phyloP scores from a whole-genome alignment of 2,329 filamentous ascomycete species.

The Akanthomyces uredinophilus region DNA sequence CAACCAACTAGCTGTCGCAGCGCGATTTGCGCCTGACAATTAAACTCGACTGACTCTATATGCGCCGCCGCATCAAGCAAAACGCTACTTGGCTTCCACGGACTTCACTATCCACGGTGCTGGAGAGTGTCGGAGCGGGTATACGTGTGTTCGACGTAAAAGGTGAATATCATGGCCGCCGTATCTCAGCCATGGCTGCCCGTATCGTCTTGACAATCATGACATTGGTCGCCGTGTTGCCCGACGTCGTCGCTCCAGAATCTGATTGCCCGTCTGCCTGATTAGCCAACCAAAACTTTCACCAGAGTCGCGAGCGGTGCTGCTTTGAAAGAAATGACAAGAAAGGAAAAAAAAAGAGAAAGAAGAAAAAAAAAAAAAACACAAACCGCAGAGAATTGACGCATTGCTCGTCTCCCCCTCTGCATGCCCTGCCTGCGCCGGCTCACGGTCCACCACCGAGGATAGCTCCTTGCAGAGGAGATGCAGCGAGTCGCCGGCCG shows the following conservation, averaged over 20 bases:
- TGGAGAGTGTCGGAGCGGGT: not conserved
- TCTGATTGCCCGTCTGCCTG: not conserved
- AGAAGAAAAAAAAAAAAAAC: not conserved
- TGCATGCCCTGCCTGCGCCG: not conserved
- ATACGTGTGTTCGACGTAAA: no score
- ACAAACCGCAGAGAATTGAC: not conserved
- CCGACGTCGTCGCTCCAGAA: not conserved
- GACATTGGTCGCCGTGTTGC: slow-evolving; percentile 24
- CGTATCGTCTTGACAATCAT: slow-evolving; percentile 29
- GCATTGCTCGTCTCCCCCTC: not conserved
- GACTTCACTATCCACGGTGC: not conserved
- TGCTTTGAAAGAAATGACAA: no score
- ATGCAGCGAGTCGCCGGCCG: not conserved
- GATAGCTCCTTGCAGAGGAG: slow-evolving; percentile 8
- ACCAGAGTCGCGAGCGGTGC: no score
- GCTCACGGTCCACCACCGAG: slow-evolving; percentile 7
- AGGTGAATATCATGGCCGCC: slow-evolving; percentile 11
- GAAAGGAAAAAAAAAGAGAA: not conserved
- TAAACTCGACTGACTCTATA: no score
- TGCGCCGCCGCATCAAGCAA: no score
- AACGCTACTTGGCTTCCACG: no score
- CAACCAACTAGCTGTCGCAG: not conserved
- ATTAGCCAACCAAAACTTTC: not conserved
- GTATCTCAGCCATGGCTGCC: slow-evolving; percentile 24
- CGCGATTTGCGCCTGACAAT: not conserved